These are phyloP conservation scores for Juglanconis oblonga DNA, from an alignment of 2,329 filamentous ascomycete species.

Conservation along the genomic window DNA sequence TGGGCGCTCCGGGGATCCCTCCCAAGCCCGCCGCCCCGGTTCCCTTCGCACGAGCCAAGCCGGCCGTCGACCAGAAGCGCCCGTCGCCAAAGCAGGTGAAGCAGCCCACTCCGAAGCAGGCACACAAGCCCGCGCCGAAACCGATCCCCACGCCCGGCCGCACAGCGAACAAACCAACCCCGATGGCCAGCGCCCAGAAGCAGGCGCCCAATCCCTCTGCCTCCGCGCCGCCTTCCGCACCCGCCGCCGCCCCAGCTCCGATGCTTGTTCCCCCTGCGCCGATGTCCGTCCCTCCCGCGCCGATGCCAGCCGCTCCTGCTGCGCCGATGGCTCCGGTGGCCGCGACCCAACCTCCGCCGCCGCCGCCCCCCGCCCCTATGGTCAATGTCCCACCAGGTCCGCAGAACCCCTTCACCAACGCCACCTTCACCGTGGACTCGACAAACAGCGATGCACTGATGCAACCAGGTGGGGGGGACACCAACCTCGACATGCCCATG, in stretches of 20 bases:
- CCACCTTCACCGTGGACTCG: constrained; percentile 16
- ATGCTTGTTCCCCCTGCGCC: neutral
- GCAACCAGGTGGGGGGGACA: constrained; percentile 1
- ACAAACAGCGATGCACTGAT: constrained; percentile 3
- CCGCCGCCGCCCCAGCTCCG: constrained; percentile 1
- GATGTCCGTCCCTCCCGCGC: neutral
- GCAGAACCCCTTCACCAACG: constrained; percentile 16
- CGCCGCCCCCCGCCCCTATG: neutral
- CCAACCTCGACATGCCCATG: constrained; percentile 9
- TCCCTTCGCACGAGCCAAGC: constrained; percentile 9
- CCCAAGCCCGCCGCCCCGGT: constrained; percentile 3
- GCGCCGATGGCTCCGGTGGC: neutral
- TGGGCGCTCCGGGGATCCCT: constrained; percentile 8
- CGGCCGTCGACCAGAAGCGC: constrained; percentile 9
- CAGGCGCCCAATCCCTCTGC: constrained; percentile 9
- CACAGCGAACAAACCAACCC: constrained; percentile 13
- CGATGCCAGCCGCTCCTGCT: constrained; percentile 1
- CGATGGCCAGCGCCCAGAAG: constrained; percentile 15
- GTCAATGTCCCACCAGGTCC: neutral
- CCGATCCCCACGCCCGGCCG: constrained; percentile 12
- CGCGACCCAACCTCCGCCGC: neutral
- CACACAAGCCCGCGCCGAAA: constrained; percentile 7
- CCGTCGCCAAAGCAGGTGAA: constrained; percentile 10
- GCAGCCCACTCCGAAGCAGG: constrained; percentile 7
- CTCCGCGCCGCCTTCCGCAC: constrained; percentile 1